Evolutionary conservation across 164 flowering plant genomes (phyloP).

Genomic region (Tinospora cordifolia): DNA sequence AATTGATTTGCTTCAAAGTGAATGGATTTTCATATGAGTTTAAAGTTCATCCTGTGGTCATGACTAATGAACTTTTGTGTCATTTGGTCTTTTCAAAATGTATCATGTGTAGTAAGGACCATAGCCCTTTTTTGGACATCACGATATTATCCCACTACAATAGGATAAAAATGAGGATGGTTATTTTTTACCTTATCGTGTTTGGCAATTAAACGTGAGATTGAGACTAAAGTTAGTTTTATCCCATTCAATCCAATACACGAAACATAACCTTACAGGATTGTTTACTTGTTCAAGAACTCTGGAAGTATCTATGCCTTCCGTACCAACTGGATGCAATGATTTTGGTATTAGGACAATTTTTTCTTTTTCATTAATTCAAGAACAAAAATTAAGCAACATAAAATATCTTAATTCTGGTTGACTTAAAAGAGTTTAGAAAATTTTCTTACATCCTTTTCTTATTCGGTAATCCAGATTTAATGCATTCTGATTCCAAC

Average conservation of each 20-base stretch:
- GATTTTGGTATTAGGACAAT: background rate
- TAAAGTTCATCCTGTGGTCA: background rate
- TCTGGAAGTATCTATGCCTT: background rate
- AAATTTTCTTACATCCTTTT: too few relatives aligned
- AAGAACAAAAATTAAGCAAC: background rate
- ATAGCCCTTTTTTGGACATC: too few relatives aligned
- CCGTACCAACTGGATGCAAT: background rate
- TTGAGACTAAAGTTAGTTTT: too few relatives aligned
- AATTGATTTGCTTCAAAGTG: background rate
- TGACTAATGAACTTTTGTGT: background rate
- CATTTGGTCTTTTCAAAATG: background rate
- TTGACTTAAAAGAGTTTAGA: too few relatives aligned
- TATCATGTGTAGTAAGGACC: background rate
- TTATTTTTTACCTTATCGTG: too few relatives aligned
- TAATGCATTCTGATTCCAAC: background rate
- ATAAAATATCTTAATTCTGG: background rate
- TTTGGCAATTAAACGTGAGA: too few relatives aligned
- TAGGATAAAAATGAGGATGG: too few relatives aligned
- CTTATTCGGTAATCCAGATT: background rate
- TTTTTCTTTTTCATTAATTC: background rate
- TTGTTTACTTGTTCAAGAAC: background rate
- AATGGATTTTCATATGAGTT: background rate
- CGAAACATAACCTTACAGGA: too few relatives aligned
- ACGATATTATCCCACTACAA: too few relatives aligned
- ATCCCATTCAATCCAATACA: too few relatives aligned